Evolutionary conservation across 2,329 filamentous ascomycete genomes (phyloP), one percentile per base, ranked within the genome.

Genomic region (Xylariales sp.): DNA sequence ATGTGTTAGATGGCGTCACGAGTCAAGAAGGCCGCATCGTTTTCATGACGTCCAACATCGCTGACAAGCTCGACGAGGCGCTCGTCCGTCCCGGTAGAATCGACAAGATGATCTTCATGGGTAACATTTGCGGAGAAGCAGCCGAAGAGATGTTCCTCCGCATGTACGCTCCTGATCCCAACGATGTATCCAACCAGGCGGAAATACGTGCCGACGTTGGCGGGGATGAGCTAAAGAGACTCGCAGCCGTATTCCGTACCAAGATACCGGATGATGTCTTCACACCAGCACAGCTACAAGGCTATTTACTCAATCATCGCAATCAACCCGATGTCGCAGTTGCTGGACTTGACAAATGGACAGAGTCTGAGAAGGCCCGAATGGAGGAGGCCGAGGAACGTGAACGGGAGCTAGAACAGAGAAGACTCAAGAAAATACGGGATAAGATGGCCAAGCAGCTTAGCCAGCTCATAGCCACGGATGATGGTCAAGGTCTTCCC

Each of bases 1-100:
- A 75, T 52, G 69, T 72, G 3, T 54, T 76, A 8, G 82, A 86
- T 44, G 82, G 82, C 2, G 81, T 85, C 4, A 80, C 79, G 10
- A 84, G 79, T 51, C 80, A 79, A 6, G 82, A 86, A 57, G 81
- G 85, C 60, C 74, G 82, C 19, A 78, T 86, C 46, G 71, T 85
- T 15, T 82, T 86, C 60, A 69, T 86, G 50, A 86, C 82, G 1
- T 85, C 82, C 2, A 86, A 86, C 52, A 76, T 84, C 50, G 73
- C 83, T 10, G 80, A 84, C 42, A 69, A 78, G 35, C 70, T 84
- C 5, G 82, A 86, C 48, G 75, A 79, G 53, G 82, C 82, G 14
- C 61, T 86, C 15, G 73, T 86, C 27, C 69, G 82, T 37, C 82
- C 82, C 2, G 82, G 82, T 8, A 70, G 82, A 29, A 78, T 86